phyloP scores from a whole-genome alignment of 345 rosid genomes.

The Populus alba region DNA sequence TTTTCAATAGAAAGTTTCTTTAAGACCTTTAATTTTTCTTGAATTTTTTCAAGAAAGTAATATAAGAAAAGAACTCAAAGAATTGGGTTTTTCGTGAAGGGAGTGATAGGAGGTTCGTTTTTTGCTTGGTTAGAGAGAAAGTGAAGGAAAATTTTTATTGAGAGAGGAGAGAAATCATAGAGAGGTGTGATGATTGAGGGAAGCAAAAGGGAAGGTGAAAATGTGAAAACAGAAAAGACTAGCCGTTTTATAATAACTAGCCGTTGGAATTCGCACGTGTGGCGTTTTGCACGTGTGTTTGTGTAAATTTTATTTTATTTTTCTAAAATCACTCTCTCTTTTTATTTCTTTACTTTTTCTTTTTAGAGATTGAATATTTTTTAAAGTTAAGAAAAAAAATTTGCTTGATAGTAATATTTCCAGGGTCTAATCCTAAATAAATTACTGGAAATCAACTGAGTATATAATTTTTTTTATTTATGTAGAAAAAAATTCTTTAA shows the following conservation, averaged over 20 bases:
- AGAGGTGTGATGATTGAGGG: constrained; percentile 18
- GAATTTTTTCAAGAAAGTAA: not conserved
- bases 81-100: not conserved
- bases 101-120: not conserved
- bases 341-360: no score
- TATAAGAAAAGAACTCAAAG: not conserved
- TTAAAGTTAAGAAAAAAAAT: no score
- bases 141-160: not conserved
- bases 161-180: not conserved
- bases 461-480: no score
- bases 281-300: not conserved
- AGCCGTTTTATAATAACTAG: constrained; percentile 33
- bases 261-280: constrained; percentile 14
- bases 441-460: no score
- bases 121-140: not conserved
- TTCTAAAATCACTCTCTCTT: no score
- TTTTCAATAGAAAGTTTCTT: not conserved
- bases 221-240: constrained; percentile 2
- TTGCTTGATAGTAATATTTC: no score
- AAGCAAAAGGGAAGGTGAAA: not conserved
- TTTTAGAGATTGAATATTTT: no score
- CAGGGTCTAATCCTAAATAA: no score
- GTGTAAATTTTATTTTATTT: not conserved
- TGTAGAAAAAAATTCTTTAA: no score
- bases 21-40: not conserved